A percentile compares a stretch with the other conserved stretches of the same genome.
phyloP scores from a whole-genome alignment of 2,329 filamentous ascomycete species.

The Penicillium sp. region DNA sequence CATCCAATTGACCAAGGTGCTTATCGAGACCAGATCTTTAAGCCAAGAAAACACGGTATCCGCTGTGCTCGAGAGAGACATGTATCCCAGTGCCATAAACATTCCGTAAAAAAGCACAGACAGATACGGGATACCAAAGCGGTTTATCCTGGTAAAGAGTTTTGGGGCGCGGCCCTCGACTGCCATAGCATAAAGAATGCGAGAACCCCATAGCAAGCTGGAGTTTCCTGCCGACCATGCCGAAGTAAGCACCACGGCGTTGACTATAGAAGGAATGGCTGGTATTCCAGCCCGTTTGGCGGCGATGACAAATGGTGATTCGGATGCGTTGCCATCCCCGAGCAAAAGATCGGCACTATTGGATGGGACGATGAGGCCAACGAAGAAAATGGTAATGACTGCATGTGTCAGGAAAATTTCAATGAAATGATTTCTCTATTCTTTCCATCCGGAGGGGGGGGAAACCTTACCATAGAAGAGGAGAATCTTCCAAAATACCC shows the following conservation, averaged over 20 bases:
- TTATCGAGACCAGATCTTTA: constrained; percentile 65
- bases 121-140: constrained; percentile 58
- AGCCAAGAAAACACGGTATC: constrained; percentile 67
- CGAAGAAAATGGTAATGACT: constrained; percentile 53
- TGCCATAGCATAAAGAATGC: constrained; percentile 64
- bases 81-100: constrained; percentile 64
- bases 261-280: constrained; percentile 66
- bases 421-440: too few relatives aligned
- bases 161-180: constrained; percentile 60
- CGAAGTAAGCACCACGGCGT: constrained; percentile 73
- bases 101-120: constrained; percentile 55
- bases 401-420: neutral
- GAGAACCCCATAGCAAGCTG: constrained; percentile 68
- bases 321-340: constrained; percentile 48
- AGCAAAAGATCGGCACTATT: constrained; percentile 43
- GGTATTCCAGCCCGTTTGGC: constrained; percentile 56
- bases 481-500: constrained; percentile 58
- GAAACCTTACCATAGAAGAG: constrained; percentile 53
- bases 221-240: constrained; percentile 76
- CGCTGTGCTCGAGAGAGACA: constrained; percentile 58
- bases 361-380: constrained; percentile 57
- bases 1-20: constrained; percentile 67
- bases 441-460: neutral
- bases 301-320: constrained; percentile 43
- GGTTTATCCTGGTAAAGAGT: constrained; percentile 59